Evolutionary conservation across 1,284 basidiomycete species (phyloP).

Genomic region (Ganoderma multipileum): DNA sequence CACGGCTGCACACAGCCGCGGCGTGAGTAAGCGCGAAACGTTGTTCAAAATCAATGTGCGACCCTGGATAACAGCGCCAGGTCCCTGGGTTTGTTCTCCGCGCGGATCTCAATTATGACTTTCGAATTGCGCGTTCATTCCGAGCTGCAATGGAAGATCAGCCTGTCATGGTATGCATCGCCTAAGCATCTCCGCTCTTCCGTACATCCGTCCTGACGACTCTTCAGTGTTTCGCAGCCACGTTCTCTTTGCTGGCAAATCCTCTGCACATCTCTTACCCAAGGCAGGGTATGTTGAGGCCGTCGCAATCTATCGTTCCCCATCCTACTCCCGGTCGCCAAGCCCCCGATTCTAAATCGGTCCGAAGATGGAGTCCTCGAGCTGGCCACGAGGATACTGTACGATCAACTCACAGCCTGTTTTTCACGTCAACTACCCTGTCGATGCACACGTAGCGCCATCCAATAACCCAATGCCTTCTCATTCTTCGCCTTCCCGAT

Average conservation of each 20-base stretch:
- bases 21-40: slow-evolving; percentile 7
- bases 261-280: background rate
- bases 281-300: background rate
- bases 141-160: background rate
- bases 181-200: background rate
- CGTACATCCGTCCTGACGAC: background rate
- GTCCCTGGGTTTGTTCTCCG: background rate
- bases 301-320: too few species aligned
- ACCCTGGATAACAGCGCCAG: slow-evolving; percentile 1
- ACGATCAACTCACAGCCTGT: too few species aligned
- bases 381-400: too few species aligned
- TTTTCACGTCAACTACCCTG: too few species aligned
- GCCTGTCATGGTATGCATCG: background rate
- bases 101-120: slow-evolving; percentile 1
- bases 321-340: too few species aligned
- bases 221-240: background rate
- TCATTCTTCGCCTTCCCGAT: too few species aligned
- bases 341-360: too few species aligned
- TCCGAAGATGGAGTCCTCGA: too few species aligned
- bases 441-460: too few species aligned
- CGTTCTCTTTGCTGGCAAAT: background rate
- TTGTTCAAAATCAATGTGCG: slow-evolving; percentile 5
- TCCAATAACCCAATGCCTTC: too few species aligned
- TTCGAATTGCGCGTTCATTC: background rate
- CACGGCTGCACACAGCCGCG: background rate